Evolutionary conservation across 768 basidiomycete species (phyloP), one percentile per base, ranked within the genome.

Genomic region (Pleurotus salmoneostramineus): DNA sequence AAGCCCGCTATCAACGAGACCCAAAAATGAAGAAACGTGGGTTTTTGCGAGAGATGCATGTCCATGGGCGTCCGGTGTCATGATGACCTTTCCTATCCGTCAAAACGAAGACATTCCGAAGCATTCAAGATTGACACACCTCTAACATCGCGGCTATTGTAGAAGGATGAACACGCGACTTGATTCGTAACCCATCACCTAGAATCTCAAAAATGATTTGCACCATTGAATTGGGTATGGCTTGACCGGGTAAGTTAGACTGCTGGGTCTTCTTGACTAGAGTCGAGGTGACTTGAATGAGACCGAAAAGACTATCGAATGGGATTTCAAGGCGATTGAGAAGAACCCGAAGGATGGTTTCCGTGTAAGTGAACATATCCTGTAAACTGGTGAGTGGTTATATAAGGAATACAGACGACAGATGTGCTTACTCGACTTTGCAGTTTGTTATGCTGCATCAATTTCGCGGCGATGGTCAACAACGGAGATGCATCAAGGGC

Each of bases 401-500:
- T n/a, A n/a, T n/a, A n/a, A n/a, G n/a, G n/a, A n/a, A n/a, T n/a
- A n/a, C n/a, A n/a, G n/a, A n/a, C n/a, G n/a, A n/a, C n/a, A n/a
- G n/a, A n/a, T n/a, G n/a, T n/a, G n/a, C 74, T 57, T 59, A 88
- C 89, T 58, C 82, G 75, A 64, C 76, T 78, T 46, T 81, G 74
- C 17, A 76, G 69, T 66, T 83, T 84, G 70, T 89, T 87, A 64
- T 84, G 77, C 57, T 83, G 77, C 11, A 88, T 71, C 33, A 91
- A 72, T 11, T 74, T 72, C 3, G 81, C 72, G 0, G 77, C 72
- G 51, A 87, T 79, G 3, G 68, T 50, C 14, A 91, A 63, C 7
- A 90, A 64, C 3, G 87, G 76, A 6, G 83, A 82, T 3, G 84
- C 77, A 64, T 90, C 81, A 56, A 84, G 74, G 3, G 62, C 64